These are phyloP conservation scores for Dichotomopilus funicola DNA, from an alignment of 2,329 filamentous ascomycete species.

Conservation along the genomic window DNA sequence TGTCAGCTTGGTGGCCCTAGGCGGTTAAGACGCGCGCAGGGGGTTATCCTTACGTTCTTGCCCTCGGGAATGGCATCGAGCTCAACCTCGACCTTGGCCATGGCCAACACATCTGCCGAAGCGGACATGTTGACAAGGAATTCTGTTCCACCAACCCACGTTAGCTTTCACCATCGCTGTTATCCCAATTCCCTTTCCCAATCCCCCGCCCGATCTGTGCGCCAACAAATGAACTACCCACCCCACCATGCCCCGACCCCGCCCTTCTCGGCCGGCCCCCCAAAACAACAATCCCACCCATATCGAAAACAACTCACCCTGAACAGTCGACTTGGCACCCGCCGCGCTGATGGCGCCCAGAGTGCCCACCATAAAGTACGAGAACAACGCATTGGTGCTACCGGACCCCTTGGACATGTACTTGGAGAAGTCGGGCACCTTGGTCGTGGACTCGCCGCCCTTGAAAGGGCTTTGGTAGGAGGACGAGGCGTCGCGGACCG, in stretches of 20 bases:
- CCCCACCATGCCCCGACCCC: not conserved
- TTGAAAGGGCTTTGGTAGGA: conserved; percentile 59
- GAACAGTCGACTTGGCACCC: conserved; percentile 94
- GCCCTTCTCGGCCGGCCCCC: conserved; percentile 11
- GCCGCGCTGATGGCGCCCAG: conserved; percentile 88
- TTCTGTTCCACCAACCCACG: conserved; percentile 50
- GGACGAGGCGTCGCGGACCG: conserved; percentile 37
- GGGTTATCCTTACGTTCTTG: conserved; percentile 80
- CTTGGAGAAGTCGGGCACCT: conserved; percentile 83
- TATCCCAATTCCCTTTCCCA: not conserved
- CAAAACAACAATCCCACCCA: conserved; percentile 6
- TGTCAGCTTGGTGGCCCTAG: not conserved
- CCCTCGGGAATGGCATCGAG: conserved; percentile 89
- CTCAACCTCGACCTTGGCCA: conserved; percentile 99
- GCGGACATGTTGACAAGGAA: conserved; percentile 99
- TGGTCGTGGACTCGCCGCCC: conserved; percentile 46
- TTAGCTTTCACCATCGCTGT: conserved; percentile 18
- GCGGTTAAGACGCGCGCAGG: not conserved
- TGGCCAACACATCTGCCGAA: conserved; percentile 94
- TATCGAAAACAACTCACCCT: conserved; percentile 63
- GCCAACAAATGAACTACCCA: too few relatives aligned
- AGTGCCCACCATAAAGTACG: conserved; percentile 97
- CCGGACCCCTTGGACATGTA: conserved; percentile 68
- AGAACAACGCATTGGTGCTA: conserved; percentile 76
- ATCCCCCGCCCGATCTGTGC: not conserved